Evolutionary conservation across 225 moss, liverwort and hornwort genomes (phyloP).

Genomic region (Neckera pumila): DNA sequence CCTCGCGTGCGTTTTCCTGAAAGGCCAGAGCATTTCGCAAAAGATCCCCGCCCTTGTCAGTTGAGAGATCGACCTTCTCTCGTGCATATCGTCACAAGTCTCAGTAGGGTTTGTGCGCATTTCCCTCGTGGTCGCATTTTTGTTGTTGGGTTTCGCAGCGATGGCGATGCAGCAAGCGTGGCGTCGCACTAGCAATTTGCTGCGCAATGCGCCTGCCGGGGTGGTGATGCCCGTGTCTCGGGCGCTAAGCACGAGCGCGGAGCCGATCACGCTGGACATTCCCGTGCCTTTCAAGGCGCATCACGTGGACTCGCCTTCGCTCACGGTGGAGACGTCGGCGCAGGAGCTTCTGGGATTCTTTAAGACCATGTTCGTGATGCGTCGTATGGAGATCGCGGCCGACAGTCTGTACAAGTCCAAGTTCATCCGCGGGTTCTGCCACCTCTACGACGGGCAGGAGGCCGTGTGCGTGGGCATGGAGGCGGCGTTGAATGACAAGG

Average conservation of each 20-base stretch:
- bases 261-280: slow-evolving; percentile 65
- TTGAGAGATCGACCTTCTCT: not conserved
- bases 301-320: slow-evolving; percentile 50
- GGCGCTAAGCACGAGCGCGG: slow-evolving; percentile 15
- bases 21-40: not conserved
- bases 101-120: not conserved
- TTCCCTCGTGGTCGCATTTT: not conserved
- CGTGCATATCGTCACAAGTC: not conserved
- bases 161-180: slow-evolving; percentile 27
- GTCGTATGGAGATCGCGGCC: slow-evolving; percentile 94
- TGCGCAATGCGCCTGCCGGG: not conserved
- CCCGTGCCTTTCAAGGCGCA: slow-evolving; percentile 86
- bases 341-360: slow-evolving; percentile 80
- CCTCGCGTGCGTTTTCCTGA: not conserved
- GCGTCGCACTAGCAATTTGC: slow-evolving; percentile 16
- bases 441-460: slow-evolving; percentile 97
- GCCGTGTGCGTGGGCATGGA: slow-evolving; percentile 98
- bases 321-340: slow-evolving; percentile 69
- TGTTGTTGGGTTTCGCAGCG: not conserved
- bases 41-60: not conserved
- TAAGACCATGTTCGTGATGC: slow-evolving; percentile 79
- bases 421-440: slow-evolving; percentile 89
- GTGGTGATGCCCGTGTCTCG: not conserved
- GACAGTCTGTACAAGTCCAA: slow-evolving; percentile 86
- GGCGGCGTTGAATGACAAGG: slow-evolving; percentile 73